phyloP scores from a whole-genome alignment of 2,329 filamentous ascomycete genomes.

The Phialemoniopsis sp. region DNA sequence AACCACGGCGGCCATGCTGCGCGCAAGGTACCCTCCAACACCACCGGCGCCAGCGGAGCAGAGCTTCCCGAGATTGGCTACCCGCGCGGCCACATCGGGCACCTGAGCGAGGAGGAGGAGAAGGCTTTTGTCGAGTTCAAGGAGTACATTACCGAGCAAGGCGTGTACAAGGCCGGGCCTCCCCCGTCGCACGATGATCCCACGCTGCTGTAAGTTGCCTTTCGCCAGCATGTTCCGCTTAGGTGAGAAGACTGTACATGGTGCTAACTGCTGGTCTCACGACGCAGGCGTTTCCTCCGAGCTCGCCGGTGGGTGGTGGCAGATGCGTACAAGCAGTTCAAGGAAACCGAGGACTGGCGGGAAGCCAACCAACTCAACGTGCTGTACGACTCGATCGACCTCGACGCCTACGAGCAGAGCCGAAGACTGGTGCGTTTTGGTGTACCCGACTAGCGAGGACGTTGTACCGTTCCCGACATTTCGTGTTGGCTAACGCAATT shows the following conservation, averaged over 20 bases:
- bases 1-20: conserved; percentile 4
- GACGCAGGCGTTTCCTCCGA: conserved; percentile 72
- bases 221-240: too few species aligned
- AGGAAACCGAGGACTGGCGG: conserved; percentile 85
- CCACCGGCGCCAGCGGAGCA: conserved; percentile 6
- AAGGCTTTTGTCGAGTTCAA: conserved; percentile 70
- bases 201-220: conserved; percentile 58
- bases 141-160: conserved; percentile 57
- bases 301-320: conserved; percentile 75
- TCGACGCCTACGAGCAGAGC: conserved; percentile 78
- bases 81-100: conserved; percentile 75
- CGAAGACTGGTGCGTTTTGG: conserved; percentile 60
- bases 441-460: conserved; percentile 3
- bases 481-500: conserved; percentile 11
- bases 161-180: conserved; percentile 54
- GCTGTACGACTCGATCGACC: conserved; percentile 82
- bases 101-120: conserved; percentile 67
- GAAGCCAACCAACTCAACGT: conserved; percentile 71
- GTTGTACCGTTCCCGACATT: conserved; percentile 3
- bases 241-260: too few species aligned
- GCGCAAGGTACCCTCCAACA: conserved; percentile 4
- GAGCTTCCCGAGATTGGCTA: conserved; percentile 42
- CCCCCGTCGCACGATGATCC: conserved; percentile 68
- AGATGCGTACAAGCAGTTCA: conserved; percentile 80
- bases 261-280: conserved; percentile 1